Conservation (phyloP, 1,284 basidiomycete species). For the Rhizoctonia solani region DNA sequence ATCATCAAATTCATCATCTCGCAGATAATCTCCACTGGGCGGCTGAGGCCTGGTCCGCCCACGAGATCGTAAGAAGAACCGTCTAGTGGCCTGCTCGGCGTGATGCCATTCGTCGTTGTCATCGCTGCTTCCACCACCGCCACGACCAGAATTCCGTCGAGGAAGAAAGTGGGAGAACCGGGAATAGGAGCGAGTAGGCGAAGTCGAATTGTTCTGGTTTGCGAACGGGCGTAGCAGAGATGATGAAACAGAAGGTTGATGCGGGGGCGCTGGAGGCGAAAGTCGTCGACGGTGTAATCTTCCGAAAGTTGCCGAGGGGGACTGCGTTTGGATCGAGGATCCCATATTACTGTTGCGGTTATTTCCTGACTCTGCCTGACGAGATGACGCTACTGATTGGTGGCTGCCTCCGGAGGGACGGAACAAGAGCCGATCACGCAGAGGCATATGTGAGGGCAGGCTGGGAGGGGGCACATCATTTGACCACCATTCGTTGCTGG, state of each 20-base stretch:
- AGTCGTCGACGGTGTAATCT: conserved; percentile 13
- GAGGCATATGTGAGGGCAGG: no score
- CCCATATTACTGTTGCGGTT: not conserved
- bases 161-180: conserved; percentile 11
- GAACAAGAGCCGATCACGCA: conserved; percentile 29
- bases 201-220: not conserved
- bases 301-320: not conserved
- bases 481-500: conserved; percentile 4
- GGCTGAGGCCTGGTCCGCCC: not conserved
- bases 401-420: conserved; percentile 8
- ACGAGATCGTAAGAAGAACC: conserved; percentile 25
- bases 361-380: conserved; percentile 3
- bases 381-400: not conserved
- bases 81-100: not conserved
- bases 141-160: conserved; percentile 13
- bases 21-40: conserved; percentile 10
- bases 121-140: not conserved
- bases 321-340: not conserved
- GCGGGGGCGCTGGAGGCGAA: not conserved
- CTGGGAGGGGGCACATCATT: conserved; percentile 10
- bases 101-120: conserved; percentile 31
- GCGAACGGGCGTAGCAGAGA: not conserved
- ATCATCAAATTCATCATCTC: conserved; percentile 37
- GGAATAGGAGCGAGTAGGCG: conserved; percentile 15
- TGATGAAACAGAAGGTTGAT: not conserved